A percentile compares a stretch with the other conserved stretches of the same genome.
Evolutionary conservation across 495 filamentous ascomycete genomes (phyloP).

Genomic region (Xylaria sp.): DNA sequence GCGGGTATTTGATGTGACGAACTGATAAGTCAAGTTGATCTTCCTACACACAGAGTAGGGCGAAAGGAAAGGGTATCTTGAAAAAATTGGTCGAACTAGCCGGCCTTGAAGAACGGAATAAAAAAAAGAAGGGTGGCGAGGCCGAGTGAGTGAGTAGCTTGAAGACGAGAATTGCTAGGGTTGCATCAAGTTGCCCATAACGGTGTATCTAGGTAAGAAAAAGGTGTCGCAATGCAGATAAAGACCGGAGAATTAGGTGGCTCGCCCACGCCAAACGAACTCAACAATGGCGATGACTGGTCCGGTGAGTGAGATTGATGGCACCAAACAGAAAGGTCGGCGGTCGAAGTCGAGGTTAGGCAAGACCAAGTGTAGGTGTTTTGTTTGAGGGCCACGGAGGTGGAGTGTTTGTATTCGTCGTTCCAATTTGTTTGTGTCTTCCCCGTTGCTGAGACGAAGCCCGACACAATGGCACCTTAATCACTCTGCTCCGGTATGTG

Average conservation of each 20-base stretch:
- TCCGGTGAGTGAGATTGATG: neutral
- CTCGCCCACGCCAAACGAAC: neutral
- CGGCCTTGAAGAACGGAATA: constrained; percentile 20
- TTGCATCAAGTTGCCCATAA: constrained; percentile 8
- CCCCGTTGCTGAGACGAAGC: neutral
- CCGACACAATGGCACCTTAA: constrained; percentile 11
- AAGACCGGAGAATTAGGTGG: neutral
- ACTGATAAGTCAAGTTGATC: neutral
- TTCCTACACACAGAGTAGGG: neutral
- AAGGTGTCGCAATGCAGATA: neutral
- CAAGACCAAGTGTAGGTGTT: neutral
- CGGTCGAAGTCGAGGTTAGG: neutral
- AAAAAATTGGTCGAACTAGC: constrained; percentile 18
- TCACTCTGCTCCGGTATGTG: constrained; percentile 6
- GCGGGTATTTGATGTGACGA: neutral
- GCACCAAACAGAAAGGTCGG: neutral
- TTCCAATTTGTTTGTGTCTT: constrained; percentile 4
- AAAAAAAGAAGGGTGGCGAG: neutral
- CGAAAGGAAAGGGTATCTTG: constrained; percentile 18
- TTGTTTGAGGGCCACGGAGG: neutral
- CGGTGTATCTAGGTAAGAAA: neutral
- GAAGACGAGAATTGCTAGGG: neutral
- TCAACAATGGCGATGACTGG: neutral
- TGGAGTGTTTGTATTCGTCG: constrained; percentile 12
- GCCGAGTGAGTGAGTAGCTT: constrained; percentile 1